Evolutionary conservation across 2,329 filamentous ascomycete species (phyloP).

Genomic region (Blastomyces emzantsi): DNA sequence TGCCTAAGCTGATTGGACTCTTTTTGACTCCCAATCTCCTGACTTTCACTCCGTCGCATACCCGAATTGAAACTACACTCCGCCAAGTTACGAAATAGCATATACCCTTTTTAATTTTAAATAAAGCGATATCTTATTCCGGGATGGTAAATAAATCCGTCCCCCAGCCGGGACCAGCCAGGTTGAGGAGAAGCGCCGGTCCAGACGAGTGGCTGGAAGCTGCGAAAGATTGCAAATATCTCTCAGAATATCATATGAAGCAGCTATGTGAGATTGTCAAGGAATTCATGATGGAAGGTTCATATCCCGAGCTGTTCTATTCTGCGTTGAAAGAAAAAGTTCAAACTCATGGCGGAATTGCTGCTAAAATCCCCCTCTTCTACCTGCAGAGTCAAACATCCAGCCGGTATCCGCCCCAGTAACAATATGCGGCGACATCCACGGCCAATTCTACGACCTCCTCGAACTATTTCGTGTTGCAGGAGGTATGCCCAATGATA

Average conservation of each 20-base stretch:
- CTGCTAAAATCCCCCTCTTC: background rate
- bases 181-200: slow-evolving; percentile 70
- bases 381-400: slow-evolving; percentile 77
- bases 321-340: background rate
- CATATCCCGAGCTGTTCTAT: slow-evolving; percentile 19
- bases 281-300: slow-evolving; percentile 97
- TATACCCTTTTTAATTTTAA: background rate
- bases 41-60: background rate
- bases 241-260: slow-evolving; percentile 96
- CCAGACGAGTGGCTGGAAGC: slow-evolving; percentile 95
- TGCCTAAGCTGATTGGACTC: background rate
- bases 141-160: slow-evolving; percentile 48
- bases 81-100: background rate
- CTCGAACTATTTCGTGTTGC: slow-evolving; percentile 94
- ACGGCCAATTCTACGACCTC: slow-evolving; percentile 97
- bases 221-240: slow-evolving; percentile 93
- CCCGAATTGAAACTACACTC: background rate
- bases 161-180: slow-evolving; percentile 85
- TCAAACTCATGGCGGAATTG: background rate
- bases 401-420: slow-evolving; percentile 96
- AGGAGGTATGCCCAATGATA: slow-evolving; percentile 79
- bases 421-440: slow-evolving; percentile 95
- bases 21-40: too few relatives aligned
- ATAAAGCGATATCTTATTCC: background rate
- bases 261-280: slow-evolving; percentile 98